Evolutionary conservation across 352 stramenopile genomes (phyloP).

Genomic region (Hyaloperonospora arabidopsidis): DNA sequence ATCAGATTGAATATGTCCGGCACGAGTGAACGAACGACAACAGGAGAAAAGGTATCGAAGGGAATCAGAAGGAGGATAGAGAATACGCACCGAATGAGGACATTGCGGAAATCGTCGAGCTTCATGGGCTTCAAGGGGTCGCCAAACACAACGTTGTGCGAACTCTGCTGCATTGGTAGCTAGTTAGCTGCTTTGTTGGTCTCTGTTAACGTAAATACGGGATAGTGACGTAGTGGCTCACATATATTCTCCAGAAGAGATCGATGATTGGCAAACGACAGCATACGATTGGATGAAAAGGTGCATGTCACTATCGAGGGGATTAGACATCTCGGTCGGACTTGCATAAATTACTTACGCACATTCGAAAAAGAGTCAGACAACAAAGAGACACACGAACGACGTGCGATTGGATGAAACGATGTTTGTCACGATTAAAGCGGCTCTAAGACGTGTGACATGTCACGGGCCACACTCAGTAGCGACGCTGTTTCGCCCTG

Average conservation of each 20-base stretch:
- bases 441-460: too few species aligned
- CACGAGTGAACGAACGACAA: neutral
- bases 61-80: too few species aligned
- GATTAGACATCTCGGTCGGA: conserved; percentile 5
- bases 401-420: too few species aligned
- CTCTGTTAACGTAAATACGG: too few species aligned
- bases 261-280: neutral
- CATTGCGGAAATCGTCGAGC: conserved; percentile 83
- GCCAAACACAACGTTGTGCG: conserved; percentile 38
- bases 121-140: conserved; percentile 67
- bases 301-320: neutral
- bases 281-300: conserved; percentile 17
- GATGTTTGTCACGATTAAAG: too few species aligned
- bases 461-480: conserved; percentile 27
- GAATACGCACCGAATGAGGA: conserved; percentile 60
- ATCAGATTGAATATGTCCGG: neutral
- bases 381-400: too few species aligned
- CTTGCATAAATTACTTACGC: neutral
- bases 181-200: too few species aligned
- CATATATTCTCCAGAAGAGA: too few species aligned
- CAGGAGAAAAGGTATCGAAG: too few species aligned
- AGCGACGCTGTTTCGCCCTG: conserved; percentile 67
- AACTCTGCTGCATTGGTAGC: too few species aligned
- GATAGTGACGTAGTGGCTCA: too few species aligned
- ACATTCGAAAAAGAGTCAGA: too few species aligned